Percentiles rank a stretch among this genome's conserved stretches.
These are phyloP conservation scores for Neonectria coccinea DNA, from an alignment of 2,329 filamentous ascomycete species.

Conservation along the genomic window DNA sequence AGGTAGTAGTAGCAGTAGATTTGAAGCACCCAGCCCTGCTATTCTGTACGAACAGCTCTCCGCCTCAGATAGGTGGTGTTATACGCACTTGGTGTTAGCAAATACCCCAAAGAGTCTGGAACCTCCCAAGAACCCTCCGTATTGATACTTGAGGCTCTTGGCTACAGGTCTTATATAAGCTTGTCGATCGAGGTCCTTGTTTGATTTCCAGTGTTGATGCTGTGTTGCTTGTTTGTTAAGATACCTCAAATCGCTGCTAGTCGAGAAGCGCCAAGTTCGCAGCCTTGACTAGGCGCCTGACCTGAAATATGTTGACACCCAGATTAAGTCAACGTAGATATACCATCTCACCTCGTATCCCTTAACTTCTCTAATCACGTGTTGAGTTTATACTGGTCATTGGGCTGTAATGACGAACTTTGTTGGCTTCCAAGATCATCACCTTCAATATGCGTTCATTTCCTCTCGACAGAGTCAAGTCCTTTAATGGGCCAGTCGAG, in stretches of 20 bases:
- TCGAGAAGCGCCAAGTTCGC: background rate
- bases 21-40: no score
- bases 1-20: no score
- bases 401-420: background rate
- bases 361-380: background rate
- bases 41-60: no score
- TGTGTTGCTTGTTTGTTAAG: background rate
- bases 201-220: background rate
- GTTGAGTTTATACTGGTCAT: background rate
- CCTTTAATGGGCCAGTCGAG: constrained; percentile 4
- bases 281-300: background rate
- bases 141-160: background rate
- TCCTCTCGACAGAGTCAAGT: background rate
- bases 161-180: background rate
- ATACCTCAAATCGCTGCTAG: background rate
- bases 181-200: background rate
- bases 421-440: background rate
- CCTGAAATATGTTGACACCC: no score
- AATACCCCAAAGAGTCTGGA: constrained; percentile 29
- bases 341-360: background rate
- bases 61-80: no score
- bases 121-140: no score
- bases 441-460: background rate
- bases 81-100: background rate
- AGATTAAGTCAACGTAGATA: background rate